These are phyloP conservation scores for Papiliotrema terrestris DNA, from an alignment of 1,284 basidiomycete species.

Conservation along the genomic window DNA sequence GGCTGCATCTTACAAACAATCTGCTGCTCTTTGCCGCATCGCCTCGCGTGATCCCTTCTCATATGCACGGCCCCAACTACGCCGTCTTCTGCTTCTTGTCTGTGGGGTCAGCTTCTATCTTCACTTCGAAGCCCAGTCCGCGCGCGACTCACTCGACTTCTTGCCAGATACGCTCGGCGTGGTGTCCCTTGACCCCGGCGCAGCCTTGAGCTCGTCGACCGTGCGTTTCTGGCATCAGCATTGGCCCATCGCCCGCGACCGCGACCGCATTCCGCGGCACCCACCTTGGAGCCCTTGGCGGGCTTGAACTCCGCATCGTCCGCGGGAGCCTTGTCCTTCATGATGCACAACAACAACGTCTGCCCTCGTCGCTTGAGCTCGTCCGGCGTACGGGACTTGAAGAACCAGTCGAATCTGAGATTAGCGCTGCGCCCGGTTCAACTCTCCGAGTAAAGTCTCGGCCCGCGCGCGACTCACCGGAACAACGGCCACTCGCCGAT, in stretches of 20 bases:
- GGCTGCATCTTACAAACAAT: no score
- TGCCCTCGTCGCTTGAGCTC: conserved; percentile 88
- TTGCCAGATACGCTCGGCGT: conserved; percentile 31
- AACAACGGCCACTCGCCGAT: conserved; percentile 96
- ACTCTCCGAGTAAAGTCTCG: not conserved
- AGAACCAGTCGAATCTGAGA: conserved; percentile 87
- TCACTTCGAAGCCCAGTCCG: not conserved
- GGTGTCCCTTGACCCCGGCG: conserved; percentile 36
- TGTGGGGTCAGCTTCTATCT: conserved; percentile 2
- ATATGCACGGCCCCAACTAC: conserved; percentile 7
- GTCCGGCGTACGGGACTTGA: conserved; percentile 88
- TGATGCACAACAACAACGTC: conserved; percentile 83
- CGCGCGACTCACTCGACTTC: conserved; percentile 15
- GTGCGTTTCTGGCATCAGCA: conserved; percentile 45
- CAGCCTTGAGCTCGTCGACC: conserved; percentile 49
- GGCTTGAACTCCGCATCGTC: conserved; percentile 44
- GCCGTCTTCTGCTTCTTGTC: conserved; percentile 33
- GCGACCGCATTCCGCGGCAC: conserved; percentile 2
- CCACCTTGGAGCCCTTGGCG: conserved; percentile 40
- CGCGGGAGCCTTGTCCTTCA: conserved; percentile 75
- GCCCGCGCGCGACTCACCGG: conserved; percentile 48
- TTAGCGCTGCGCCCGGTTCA: not conserved
- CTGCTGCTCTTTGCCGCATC: no score
- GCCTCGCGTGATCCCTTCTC: no score
- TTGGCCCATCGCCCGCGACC: not conserved